Conservation (phyloP, 2,329 filamentous ascomycete genomes). For the Neurospora sp. region DNA sequence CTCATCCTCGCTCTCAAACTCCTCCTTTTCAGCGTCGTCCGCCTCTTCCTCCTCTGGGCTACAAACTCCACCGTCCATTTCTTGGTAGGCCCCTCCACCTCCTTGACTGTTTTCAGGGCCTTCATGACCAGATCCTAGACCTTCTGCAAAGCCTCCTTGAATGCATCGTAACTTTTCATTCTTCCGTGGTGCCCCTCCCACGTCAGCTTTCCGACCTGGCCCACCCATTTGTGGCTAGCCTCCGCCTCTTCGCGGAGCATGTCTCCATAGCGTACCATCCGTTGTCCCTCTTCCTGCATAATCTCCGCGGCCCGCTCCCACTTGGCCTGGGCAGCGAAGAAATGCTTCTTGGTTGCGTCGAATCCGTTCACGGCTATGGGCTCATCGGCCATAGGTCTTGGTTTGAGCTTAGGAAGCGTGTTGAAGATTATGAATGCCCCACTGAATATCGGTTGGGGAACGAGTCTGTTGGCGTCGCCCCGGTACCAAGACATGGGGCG, state of each 20-base stretch:
- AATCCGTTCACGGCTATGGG: not conserved
- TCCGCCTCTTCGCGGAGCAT: not conserved
- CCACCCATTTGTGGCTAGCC: not conserved
- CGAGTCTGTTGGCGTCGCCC: not conserved
- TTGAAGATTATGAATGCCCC: too few species aligned
- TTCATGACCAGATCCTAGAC: accelerated
- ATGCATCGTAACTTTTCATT: not conserved
- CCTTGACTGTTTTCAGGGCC: not conserved
- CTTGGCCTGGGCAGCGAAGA: not conserved
- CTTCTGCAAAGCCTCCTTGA: not conserved
- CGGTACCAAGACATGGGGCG: not conserved
- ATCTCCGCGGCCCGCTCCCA: not conserved
- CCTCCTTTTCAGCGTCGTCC: not conserved
- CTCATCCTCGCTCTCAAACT: not conserved
- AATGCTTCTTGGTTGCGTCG: not conserved
- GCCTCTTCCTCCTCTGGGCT: not conserved
- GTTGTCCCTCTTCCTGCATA: not conserved
- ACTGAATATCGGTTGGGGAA: too few species aligned
- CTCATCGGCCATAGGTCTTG: not conserved
- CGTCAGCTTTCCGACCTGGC: not conserved
- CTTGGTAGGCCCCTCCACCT: not conserved
- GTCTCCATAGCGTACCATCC: accelerated
- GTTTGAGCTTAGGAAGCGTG: not conserved
- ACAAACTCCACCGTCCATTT: not conserved
- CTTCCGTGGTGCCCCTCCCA: not conserved